Evolutionary conservation across 2,329 filamentous ascomycete species (phyloP).

Genomic region (Bipolaris sorokiniana): DNA sequence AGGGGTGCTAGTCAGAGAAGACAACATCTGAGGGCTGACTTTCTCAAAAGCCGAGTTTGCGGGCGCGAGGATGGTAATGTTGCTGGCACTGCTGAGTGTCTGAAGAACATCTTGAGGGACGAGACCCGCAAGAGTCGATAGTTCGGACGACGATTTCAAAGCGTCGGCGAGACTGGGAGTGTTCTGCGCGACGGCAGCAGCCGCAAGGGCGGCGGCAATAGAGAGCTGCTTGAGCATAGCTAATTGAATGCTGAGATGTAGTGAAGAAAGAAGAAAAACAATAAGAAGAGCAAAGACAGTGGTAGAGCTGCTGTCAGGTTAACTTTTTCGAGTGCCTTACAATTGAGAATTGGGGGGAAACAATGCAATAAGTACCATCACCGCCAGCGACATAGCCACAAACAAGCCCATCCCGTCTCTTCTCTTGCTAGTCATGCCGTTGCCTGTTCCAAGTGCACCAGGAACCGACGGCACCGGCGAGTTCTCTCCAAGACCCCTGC

Average conservation of each 20-base stretch:
- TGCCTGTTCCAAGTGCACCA: constrained; percentile 19
- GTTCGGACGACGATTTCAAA: constrained; percentile 26
- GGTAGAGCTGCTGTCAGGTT: neutral
- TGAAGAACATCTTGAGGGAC: constrained; percentile 48
- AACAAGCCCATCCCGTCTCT: constrained; percentile 1
- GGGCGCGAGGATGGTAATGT: constrained; percentile 66
- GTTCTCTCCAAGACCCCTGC: constrained; percentile 11
- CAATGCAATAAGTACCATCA: constrained; percentile 26
- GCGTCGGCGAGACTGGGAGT: constrained; percentile 27
- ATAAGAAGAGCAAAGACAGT: neutral
- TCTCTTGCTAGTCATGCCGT: constrained; percentile 15
- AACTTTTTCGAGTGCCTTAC: constrained; percentile 1
- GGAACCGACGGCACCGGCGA: constrained; percentile 15
- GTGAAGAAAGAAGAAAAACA: neutral
- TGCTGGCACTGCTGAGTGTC: constrained; percentile 49
- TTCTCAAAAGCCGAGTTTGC: constrained; percentile 58
- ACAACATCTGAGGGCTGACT: constrained; percentile 48
- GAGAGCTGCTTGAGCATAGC: constrained; percentile 51
- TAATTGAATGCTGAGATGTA: constrained; percentile 4
- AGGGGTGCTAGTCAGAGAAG: constrained; percentile 35
- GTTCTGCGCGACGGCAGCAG: constrained; percentile 41
- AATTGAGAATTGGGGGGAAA: constrained; percentile 17
- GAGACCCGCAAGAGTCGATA: constrained; percentile 45
- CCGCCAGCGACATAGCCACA: constrained; percentile 10
- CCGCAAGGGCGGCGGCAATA: constrained; percentile 46